Conservation (phyloP, 2,329 filamentous ascomycete genomes). For the Kalmusia sp. region DNA sequence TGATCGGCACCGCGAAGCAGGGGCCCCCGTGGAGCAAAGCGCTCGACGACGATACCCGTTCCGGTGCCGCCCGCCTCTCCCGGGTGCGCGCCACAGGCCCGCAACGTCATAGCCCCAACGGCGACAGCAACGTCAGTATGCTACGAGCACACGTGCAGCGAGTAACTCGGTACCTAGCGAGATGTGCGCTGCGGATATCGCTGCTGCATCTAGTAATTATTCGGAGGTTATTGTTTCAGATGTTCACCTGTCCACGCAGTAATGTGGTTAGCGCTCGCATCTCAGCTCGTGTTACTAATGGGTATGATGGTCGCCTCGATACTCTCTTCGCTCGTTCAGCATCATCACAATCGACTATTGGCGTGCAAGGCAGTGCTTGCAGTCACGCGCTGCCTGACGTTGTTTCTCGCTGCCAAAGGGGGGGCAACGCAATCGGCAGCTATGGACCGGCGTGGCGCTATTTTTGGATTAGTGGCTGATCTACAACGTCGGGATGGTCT, state of each 20-base stretch:
- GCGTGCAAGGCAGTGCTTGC: background rate
- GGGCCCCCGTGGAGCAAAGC: background rate
- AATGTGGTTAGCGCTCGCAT: too few relatives aligned
- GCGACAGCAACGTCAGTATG: background rate
- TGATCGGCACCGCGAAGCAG: background rate
- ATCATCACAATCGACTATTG: too few relatives aligned
- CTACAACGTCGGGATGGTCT: too few relatives aligned
- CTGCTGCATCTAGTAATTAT: too few relatives aligned
- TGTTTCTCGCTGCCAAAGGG: background rate
- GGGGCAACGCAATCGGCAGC: background rate
- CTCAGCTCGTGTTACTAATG: background rate
- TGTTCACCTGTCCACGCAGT: background rate
- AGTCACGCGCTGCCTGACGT: background rate
- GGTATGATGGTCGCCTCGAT: background rate
- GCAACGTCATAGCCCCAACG: background rate
- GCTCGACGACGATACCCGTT: background rate
- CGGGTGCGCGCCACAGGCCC: background rate
- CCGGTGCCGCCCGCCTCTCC: background rate
- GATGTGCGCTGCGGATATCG: too few relatives aligned
- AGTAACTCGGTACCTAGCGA: too few relatives aligned
- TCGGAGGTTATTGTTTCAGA: background rate
- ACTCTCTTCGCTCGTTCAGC: background rate
- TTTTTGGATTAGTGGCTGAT: background rate
- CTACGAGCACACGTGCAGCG: too few relatives aligned
- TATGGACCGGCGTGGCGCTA: background rate